Base-by-base conservation (phyloP, 257 asterid genomes). In the Lantana camara region DNA sequence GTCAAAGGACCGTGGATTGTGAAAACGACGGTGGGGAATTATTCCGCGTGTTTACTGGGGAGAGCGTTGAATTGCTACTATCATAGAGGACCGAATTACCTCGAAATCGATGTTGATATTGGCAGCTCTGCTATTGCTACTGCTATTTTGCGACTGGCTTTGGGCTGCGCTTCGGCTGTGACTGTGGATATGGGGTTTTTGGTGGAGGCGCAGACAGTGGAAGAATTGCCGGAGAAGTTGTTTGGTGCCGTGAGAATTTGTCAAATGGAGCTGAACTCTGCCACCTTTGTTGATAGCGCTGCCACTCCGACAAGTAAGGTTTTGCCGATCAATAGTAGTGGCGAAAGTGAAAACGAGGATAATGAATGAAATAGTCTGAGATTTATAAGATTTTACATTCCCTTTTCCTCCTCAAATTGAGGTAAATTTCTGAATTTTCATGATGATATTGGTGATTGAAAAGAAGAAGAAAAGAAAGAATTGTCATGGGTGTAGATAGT, bases 1-100 rank as follows among this genome's bases (percentile, higher is more conserved):
- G 86, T 89, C 0, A 85, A 87, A 48, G 98, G 98, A 5, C 98
- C 96, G 65, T 92, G 98, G 98, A 85, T 92, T 21, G 97, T 92
- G 64, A 86, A 80, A 49, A 71, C 97, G 47, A 83, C 98, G 9
- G 98, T 89, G 12, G 98, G 98, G 54, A 89, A 82, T 46, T 83
- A 92, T 65, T 83, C 97, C 24, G 96, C 97, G 15, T 92, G 98
- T 72, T 59, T 92, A 20, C 48, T 92, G 48, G 98, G 98, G n/a
- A 85, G 74, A 72, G 97, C 97, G 15, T 70, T 92, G 75, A 92
- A 79, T 64, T 89, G 96, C 60, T 60, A 82, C 63, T 92, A 92
- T 37, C 79, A 83, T 34, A 75, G 76, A 0, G 95, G 96, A 10
- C 84, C 82, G 0, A 89, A 87, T 68, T 92, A 92, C 62, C 60